Evolutionary conservation across 2,329 filamentous ascomycete genomes (phyloP), one percentile per base, ranked within the genome.

Genomic region (Beauveria scarabaeidicola): DNA sequence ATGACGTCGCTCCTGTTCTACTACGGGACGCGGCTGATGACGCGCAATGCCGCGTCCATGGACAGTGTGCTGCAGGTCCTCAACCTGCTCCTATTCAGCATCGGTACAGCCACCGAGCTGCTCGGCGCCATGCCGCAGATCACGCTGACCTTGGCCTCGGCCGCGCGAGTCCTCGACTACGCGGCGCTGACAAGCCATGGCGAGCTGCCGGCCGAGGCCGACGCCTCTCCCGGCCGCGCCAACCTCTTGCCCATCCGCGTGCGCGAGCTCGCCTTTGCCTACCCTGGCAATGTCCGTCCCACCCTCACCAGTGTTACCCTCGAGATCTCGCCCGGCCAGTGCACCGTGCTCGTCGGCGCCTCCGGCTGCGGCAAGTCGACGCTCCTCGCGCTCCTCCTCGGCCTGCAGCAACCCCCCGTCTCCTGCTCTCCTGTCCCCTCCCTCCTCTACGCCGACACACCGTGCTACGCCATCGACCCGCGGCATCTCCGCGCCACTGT

Each of bases 281-380:
- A 96, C 66, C 87, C 89, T 0, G 9, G 19, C 43, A 40, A 40
- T 10, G 29, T 7, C 2, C 77, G 80, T 0, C 78, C 78, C 0
- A 70, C 90, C 0, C 76, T 97, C 2, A 77, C 78, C 10, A 75
- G 82, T 23, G 70, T 96, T n/a, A 84, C 78, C n/a, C 75, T 96
- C 8, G 75, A 73, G 0, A 82, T 97, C 55, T 69, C 77, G 1
- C 71, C 80, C 0, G 85, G 86, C 23, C 84, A 81, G 4, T 89
- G 84, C 64, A 86, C 86, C 0, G 91, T 90, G 2, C 84, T 97
- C 21, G 91, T 95, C 2, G 92, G 93, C 1, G 75, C 82, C 1
- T 96, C 91, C 0, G 93, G 94, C 0, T 90, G 88, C n/a, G 93
- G 94, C 1, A 97, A 99, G 74, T 92, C 88, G 15, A 97, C 93